Evolutionary conservation across 2,329 filamentous ascomycete genomes (phyloP), one percentile per base, ranked within the genome.

Genomic region (Torrubiella hemipterigena): DNA sequence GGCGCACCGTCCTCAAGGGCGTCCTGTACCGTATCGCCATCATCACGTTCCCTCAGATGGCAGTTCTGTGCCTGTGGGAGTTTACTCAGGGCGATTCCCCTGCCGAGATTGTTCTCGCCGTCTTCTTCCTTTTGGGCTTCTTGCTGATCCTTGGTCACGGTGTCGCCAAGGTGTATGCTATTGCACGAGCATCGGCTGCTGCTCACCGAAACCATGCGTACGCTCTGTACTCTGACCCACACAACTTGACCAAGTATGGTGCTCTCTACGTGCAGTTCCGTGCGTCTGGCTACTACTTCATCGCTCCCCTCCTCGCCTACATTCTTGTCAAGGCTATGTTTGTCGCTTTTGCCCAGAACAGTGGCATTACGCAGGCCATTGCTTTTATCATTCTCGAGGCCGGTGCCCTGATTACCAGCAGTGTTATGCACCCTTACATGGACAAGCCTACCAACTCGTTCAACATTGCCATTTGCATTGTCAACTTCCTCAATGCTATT

Each of bases 151-250:
- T 96, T 20, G 77, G 61, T 15, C 95, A 85, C 83, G 89, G 87
- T 28, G 77, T 85, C 0, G 79, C 73, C 60, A 95, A 94, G 65
- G 85, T 96, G 41, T 82, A 93, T 45, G 73, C 76, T 33, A 81
- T 96, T 40, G 89, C 86, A 20, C 84, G 84, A 50, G 81, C 84
- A 45, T 95, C 87, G 19, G 81, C 93, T 40, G 60, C 71, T 35
- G 84, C 94, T 75, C 87, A 95, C 67, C 87, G 89, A 61, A 95
- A 94, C 61, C 86, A 89, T 17, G 89, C 87, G 17, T 95, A 95
- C 58, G 94, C 95, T 45, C 76, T 96, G 39, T 96, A 93, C 63
- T 94, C 89, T 3, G 87, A 96, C 48, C 86, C 87, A n/a, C 73
- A 84, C 40, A 79, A 82, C 32, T 72, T 96, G 41, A 94, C 95